These are phyloP conservation scores for Botrytis squamosa DNA, from an alignment of 2,329 filamentous ascomycete species.

Conservation along the genomic window DNA sequence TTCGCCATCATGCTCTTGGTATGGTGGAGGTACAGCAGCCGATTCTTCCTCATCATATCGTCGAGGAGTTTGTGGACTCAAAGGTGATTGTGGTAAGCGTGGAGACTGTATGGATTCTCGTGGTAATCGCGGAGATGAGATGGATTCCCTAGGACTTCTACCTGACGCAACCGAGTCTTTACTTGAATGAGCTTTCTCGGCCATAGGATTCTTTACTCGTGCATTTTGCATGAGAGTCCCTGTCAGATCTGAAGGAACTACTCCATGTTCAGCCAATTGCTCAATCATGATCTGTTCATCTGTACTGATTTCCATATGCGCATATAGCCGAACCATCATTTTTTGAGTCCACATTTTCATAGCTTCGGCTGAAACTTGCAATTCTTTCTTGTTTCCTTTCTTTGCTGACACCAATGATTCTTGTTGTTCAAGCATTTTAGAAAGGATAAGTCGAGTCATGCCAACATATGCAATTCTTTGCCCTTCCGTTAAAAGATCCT, in stretches of 20 bases:
- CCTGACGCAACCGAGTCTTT: slow-evolving; percentile 29
- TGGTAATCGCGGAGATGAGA: slow-evolving; percentile 37
- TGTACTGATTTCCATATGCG: slow-evolving; percentile 92
- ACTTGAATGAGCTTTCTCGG: slow-evolving; percentile 46
- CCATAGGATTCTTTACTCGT: slow-evolving; percentile 88
- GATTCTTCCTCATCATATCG: slow-evolving; percentile 45
- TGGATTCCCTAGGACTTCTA: slow-evolving; percentile 41
- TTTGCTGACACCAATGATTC: slow-evolving; percentile 54
- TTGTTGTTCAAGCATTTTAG: slow-evolving; percentile 69
- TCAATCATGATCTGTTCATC: slow-evolving; percentile 98
- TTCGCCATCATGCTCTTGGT: slow-evolving; percentile 62
- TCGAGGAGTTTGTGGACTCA: slow-evolving; percentile 19
- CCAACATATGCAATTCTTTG: slow-evolving; percentile 97
- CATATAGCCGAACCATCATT: slow-evolving; percentile 93
- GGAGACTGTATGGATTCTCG: slow-evolving; percentile 28
- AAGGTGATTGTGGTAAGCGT: slow-evolving; percentile 18
- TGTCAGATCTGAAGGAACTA: slow-evolving; percentile 79
- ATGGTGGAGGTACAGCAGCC: slow-evolving; percentile 56
- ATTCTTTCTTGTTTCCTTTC: slow-evolving; percentile 68
- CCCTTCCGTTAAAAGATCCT: slow-evolving; percentile 90
- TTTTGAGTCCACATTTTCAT: slow-evolving; percentile 97
- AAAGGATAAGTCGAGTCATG: slow-evolving; percentile 77
- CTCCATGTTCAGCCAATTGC: slow-evolving; percentile 88
- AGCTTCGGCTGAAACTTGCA: slow-evolving; percentile 69
- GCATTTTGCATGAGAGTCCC: slow-evolving; percentile 88